These are phyloP conservation scores for Tetraselmis striata DNA, from an alignment of 139 green algal species.

Conservation along the genomic window DNA sequence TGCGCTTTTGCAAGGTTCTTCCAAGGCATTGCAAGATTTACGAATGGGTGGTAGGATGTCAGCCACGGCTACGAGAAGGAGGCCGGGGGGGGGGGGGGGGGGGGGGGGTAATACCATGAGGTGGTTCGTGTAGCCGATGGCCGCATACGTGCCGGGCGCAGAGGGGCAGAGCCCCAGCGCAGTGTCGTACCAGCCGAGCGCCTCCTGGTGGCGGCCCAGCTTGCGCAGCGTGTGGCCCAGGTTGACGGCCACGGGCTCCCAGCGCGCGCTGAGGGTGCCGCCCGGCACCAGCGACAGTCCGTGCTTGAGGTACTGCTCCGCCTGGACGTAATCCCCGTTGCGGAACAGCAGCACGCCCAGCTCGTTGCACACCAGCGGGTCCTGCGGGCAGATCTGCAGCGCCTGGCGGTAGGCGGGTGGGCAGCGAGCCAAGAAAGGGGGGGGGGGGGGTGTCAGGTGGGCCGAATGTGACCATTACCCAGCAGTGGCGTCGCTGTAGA, in stretches of 20 bases:
- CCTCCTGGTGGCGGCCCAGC: constrained; percentile 40
- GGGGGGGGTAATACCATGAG: too few relatives aligned
- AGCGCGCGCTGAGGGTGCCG: constrained; percentile 29
- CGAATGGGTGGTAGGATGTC: too few relatives aligned
- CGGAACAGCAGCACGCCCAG: constrained; percentile 74
- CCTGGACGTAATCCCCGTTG: constrained; percentile 32
- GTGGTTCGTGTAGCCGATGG: constrained; percentile 75
- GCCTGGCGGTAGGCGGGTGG: too few relatives aligned
- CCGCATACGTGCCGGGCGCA: constrained; percentile 58
- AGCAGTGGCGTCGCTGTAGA: too few relatives aligned
- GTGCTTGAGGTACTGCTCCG: constrained; percentile 22
- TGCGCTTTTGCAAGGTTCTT: too few relatives aligned
- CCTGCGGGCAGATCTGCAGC: constrained; percentile 63
- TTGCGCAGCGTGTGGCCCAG: constrained; percentile 86
- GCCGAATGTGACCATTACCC: background rate
- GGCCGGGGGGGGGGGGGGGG: too few relatives aligned
- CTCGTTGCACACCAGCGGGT: constrained; percentile 84
- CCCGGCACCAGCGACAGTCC: constrained; percentile 31
- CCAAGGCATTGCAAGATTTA: too few relatives aligned
- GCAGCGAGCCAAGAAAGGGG: background rate
- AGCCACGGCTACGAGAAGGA: too few relatives aligned
- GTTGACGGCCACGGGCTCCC: constrained; percentile 78
- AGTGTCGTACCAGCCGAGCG: constrained; percentile 43
- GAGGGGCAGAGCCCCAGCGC: constrained; percentile 54
- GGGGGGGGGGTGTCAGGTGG: background rate